Base-by-base conservation (phyloP, 2,329 filamentous ascomycete species). In the Emydomyces testavorans region DNA sequence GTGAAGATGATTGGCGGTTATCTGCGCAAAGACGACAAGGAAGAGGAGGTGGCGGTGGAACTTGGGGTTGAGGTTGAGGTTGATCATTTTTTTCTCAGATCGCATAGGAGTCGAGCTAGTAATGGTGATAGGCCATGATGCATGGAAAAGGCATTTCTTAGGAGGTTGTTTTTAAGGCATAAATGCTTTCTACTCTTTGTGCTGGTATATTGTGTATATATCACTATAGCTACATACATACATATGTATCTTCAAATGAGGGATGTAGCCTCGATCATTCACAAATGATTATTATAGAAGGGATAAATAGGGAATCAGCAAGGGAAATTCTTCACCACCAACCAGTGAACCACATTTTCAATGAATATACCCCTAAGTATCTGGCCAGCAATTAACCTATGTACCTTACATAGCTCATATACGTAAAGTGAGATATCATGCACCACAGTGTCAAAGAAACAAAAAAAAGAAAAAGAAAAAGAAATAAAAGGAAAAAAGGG, bases 1-100 rank as follows among this genome's bases (percentile, higher is more conserved):
- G 82, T 2, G 89, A 94, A 62, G 90, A 98, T 62, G 92, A 96
- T 63, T 98, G 92, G 92, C 77, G 92, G 53, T 68, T 98, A 52
- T 89, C 82, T 58, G 85, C 90, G 10, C 92, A 98, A 73, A 80
- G 81, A 60, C 83, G 82, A 62, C 83, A 83, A 41, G 90, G 89
- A 3, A 77, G 90, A 56, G 83, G 85, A 51, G 92, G 87, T 42
- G 83, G 85, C 47, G 90, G 90, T 59, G 90, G 90, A 2, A 98
- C 92, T 6, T 98, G 92, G 92, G 92, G 70, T 56, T 73, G 6
- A 40, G 28, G 3, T 16, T 31, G 6, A 6, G 4, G n/a, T n/a
- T n/a, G n/a, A n/a, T n/a, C n/a, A 31, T 13, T 42, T 31, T 31
- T 5, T 34, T 18, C 18, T 8, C 13, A 16, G 8, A 7, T 23